phyloP scores from a whole-genome alignment of 345 rosid genomes.

The Nephelium lappaceum region DNA sequence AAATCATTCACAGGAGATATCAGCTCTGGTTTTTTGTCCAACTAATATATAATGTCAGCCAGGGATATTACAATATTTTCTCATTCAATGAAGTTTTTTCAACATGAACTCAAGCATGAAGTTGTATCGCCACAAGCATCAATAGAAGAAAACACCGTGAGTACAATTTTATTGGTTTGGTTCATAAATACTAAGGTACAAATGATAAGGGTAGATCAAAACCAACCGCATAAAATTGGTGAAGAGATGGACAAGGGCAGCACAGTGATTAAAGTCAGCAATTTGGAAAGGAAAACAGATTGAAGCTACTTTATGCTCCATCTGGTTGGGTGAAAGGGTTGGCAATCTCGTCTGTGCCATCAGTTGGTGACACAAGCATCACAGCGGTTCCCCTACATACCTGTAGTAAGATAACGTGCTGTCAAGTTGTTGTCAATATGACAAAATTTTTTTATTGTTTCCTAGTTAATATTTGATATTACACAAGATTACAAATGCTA shows the following conservation, averaged over 20 bases:
- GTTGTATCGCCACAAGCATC: neutral
- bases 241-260: neutral
- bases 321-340: constrained; percentile 92
- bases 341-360: constrained; percentile 97
- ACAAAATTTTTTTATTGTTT: neutral
- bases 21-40: neutral
- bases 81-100: neutral
- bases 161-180: constrained; percentile 13
- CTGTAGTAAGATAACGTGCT: constrained; percentile 41
- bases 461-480: neutral
- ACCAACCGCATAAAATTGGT: neutral
- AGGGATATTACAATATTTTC: neutral
- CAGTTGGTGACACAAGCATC: constrained; percentile 97
- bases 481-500: neutral
- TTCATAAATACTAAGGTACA: neutral
- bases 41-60: neutral
- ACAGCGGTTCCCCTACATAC: constrained; percentile 98
- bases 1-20: no score
- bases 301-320: constrained; percentile 55
- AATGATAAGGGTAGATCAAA: neutral
- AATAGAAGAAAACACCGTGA: neutral
- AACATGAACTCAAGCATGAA: neutral
- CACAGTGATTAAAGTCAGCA: constrained; percentile 8
- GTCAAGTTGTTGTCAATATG: neutral
- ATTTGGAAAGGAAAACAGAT: neutral